Base-by-base conservation (phyloP, 345 rosid genomes). In the Angophora floribunda region DNA sequence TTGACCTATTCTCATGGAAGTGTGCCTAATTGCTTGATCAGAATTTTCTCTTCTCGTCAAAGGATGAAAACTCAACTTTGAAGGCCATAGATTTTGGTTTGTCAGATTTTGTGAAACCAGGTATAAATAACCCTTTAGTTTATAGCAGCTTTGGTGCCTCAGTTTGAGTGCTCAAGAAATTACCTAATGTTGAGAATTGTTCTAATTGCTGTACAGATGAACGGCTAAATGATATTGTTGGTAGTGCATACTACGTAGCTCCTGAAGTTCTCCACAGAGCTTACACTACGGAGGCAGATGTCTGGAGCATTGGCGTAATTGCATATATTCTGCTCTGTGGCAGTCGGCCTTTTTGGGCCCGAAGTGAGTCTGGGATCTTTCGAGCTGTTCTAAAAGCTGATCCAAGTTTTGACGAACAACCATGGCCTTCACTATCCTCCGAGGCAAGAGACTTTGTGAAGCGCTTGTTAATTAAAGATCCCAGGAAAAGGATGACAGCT, bases 81-180 rank as follows among this genome's bases (percentile, higher is more conserved):
- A 98, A 98, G 93, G 99, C 97, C 88, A 98, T 98, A 90, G 99
- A 97, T 93, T 98, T 98, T 89, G 99, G 99, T 90, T 95, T 98
- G 93, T 97, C 99, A 36, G 99, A 98, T 91, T 98, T 93, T 88
- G 99, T 96, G 57, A 95, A 94, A 86, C 99, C 99, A 95, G 98
- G 99, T 97, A 89, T 86, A 90, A 47, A 70, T 70, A 36, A 70
- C 47, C 82, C 47, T 70, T 70, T 70, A 70, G 82, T 70, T 9
- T 70, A 65, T 65, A 36, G 47, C 47, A 70, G 82, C 82, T 70
- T 70, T 70, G 12, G 2, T 19, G 82, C 82, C 44, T 70, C 47
- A 5, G 80, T 70, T 19, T 70, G 82, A 70, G 24, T 47, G 26
- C 47, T 70, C 82, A 19, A 21, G 17, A 15, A 59, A 51, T 67